phyloP scores from a whole-genome alignment of 140 eudicot species.

The Senecio squalidus region DNA sequence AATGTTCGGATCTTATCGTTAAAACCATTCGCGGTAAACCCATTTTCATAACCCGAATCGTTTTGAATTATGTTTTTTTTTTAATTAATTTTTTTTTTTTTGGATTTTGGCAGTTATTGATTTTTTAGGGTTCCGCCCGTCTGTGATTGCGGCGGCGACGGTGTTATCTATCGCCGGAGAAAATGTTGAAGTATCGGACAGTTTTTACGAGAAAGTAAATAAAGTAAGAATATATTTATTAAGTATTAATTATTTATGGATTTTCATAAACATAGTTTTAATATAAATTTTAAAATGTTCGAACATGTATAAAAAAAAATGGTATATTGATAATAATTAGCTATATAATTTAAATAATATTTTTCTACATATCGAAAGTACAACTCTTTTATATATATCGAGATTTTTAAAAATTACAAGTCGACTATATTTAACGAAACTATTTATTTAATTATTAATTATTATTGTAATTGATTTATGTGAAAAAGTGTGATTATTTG shows the following conservation, averaged over 20 bases:
- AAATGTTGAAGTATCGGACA: conserved; percentile 29
- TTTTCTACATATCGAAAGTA: no score
- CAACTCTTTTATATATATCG: no score
- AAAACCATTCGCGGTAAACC: conserved; percentile 45
- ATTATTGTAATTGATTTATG: no score
- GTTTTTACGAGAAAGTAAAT: conserved; percentile 40
- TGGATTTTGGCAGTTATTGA: conserved; percentile 41
- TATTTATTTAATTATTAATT: no score
- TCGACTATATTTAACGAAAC: no score
- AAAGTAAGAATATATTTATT: conserved; percentile 29
- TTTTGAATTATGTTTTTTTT: not conserved
- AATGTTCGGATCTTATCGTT: conserved; percentile 45
- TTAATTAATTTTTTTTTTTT: not conserved
- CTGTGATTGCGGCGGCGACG: conserved; percentile 56
- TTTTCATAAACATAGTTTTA: not conserved
- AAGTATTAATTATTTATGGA: not conserved
- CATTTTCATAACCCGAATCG: not conserved
- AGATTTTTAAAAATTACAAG: no score
- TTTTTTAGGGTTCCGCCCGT: conserved; percentile 44
- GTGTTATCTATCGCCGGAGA: conserved; percentile 41
- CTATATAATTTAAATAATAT: no score
- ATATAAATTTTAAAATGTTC: no score
- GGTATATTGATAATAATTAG: no score
- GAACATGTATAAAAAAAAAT: no score
- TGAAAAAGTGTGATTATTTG: conserved; percentile 9